Evolutionary conservation across 768 basidiomycete genomes (phyloP).

Genomic region (Suillus bovinus): DNA sequence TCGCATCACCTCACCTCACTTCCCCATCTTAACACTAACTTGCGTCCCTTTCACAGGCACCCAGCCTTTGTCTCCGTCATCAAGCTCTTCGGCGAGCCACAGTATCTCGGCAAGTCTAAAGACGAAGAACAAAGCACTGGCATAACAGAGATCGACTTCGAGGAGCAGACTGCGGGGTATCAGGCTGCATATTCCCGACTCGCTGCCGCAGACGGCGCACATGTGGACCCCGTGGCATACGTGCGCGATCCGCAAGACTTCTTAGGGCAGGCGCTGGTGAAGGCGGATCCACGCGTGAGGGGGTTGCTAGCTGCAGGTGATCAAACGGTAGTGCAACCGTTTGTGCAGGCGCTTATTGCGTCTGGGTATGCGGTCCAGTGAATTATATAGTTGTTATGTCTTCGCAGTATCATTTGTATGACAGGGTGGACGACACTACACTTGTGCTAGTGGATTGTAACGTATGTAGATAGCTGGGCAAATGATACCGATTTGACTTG

Average conservation of each 20-base stretch:
- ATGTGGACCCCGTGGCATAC: constrained; percentile 62
- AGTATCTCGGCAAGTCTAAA: constrained; percentile 51
- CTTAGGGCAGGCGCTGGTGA: constrained; percentile 43
- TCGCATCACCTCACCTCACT: neutral
- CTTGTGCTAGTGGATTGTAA: neutral
- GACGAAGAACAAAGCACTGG: constrained; percentile 51
- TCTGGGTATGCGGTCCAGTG: constrained; percentile 32
- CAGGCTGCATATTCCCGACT: constrained; percentile 93
- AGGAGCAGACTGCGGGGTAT: constrained; percentile 89
- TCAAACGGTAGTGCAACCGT: constrained; percentile 22
- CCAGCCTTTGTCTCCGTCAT: constrained; percentile 65
- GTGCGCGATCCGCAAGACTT: constrained; percentile 57
- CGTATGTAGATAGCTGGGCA: neutral
- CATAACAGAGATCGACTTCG: constrained; percentile 80
- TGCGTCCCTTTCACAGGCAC: constrained; percentile 50
- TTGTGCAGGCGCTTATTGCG: constrained; percentile 32
- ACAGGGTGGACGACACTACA: neutral
- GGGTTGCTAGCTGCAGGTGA: constrained; percentile 23
- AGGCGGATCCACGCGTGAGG: constrained; percentile 19
- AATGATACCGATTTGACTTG: neutral
- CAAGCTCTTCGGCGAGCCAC: constrained; percentile 76
- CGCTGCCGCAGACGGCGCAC: constrained; percentile 69
- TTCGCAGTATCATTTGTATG: neutral
- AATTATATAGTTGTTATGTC: neutral
- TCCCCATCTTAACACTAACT: neutral